Evolutionary conservation across 2,329 filamentous ascomycete species (phyloP), one percentile per base, ranked within the genome.

Genomic region (Pseudocercospora fijiensis): DNA sequence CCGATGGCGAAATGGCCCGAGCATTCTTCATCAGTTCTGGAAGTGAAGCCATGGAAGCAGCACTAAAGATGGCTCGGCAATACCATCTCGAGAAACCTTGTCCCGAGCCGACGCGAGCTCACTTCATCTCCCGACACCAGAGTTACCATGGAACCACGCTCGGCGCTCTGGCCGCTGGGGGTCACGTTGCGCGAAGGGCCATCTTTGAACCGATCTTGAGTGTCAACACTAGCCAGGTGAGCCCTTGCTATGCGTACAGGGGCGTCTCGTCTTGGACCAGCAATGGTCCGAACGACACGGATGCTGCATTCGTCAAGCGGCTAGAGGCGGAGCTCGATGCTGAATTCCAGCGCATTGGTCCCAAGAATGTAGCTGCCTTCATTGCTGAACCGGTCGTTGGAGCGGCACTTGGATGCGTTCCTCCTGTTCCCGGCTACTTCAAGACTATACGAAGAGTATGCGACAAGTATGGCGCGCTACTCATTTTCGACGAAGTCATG

Each of bases 401-500:
- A 2, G 86, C 88, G 5, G 82, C 89, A 1, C 79, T 92, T 0
- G 91, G 89, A 0, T 91, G 88, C 70, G 86, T 91, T 0, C 83
- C 87, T 0, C 80, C 88, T 0, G 82, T 88, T 0, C 78, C 80
- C 0, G 90, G 89, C 0, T 95, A 95, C 68, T 86, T 93, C 57
- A 77, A 80, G 57, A 89, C 88, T 0, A 85, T 94, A 76, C 84
- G 84, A 70, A 78, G 79, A 1, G 79, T 95, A 1, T 95, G 91
- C 73, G 83, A 88, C 58, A 85, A 85, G 65, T 82, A 94, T 71
- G 90, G 88, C 0, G 86, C 88, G 0, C 82, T 95, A 0, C 80
- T 95, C n/a, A 88, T 94, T 52, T 77, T 94, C 0, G 91, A 95
- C 71, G 91, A 94, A 73, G 83, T 92, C 51, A 91, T 92, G 88